These are phyloP conservation scores for Ocimum tenuiflorum DNA, from an alignment of 257 asterid species.

Conservation along the genomic window DNA sequence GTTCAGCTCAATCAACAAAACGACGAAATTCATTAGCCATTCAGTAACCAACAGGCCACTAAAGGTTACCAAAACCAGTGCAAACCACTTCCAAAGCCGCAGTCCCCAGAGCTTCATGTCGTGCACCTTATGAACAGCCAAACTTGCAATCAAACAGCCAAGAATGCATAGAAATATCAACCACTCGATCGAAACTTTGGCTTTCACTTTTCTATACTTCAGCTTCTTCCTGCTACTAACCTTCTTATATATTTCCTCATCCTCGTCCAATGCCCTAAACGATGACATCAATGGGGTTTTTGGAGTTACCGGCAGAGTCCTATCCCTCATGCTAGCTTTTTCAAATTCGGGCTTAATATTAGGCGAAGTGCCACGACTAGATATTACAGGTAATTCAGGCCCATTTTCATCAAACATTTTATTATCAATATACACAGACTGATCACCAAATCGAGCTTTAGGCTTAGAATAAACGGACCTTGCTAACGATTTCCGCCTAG, in stretches of 20 bases:
- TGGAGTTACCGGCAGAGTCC: constrained; percentile 48
- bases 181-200: constrained; percentile 72
- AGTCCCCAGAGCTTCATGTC: constrained; percentile 44
- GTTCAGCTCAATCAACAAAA: constrained; percentile 68
- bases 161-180: constrained; percentile 50
- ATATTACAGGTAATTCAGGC: constrained; percentile 27
- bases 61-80: constrained; percentile 69
- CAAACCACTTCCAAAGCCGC: constrained; percentile 74
- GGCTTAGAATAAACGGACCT: constrained; percentile 68
- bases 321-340: constrained; percentile 31
- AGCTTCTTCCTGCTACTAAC: constrained; percentile 63
- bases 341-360: constrained; percentile 21
- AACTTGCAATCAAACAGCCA: constrained; percentile 56
- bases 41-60: constrained; percentile 68
- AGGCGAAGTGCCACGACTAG: constrained; percentile 50
- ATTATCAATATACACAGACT: constrained; percentile 39
- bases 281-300: constrained; percentile 60
- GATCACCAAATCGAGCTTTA: constrained; percentile 93
- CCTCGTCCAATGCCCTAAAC: constrained; percentile 56
- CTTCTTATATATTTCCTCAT: constrained; percentile 76
- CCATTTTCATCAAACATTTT: constrained; percentile 33
- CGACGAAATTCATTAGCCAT: constrained; percentile 59
- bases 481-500: constrained; percentile 52
- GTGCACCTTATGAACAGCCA: constrained; percentile 39
- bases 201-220: constrained; percentile 52